These are phyloP conservation scores for Cucumis variabilis DNA, from an alignment of 331 rosid genomes.

Conservation along the genomic window DNA sequence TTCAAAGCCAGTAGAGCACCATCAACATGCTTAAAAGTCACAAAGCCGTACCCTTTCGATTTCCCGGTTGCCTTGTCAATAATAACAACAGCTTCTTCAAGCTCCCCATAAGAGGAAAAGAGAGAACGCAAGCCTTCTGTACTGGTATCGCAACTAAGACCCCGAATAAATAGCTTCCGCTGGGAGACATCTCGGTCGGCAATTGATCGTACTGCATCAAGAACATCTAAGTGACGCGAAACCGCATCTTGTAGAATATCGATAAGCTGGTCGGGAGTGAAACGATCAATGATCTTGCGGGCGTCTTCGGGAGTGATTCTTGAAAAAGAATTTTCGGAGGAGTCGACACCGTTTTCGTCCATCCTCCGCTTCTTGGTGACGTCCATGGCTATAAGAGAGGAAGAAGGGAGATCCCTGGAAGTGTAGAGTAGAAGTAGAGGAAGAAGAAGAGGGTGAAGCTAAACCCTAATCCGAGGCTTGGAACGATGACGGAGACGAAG, in stretches of 20 bases:
- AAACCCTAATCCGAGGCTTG: constrained; percentile 51
- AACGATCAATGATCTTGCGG: constrained; percentile 77
- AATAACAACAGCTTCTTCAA: constrained; percentile 90
- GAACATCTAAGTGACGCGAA: constrained; percentile 73
- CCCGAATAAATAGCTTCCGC: constrained; percentile 92
- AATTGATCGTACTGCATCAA: constrained; percentile 65
- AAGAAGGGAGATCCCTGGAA: not conserved
- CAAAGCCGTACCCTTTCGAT: constrained; percentile 89
- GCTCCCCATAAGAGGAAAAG: constrained; percentile 83
- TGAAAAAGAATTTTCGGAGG: constrained; percentile 29
- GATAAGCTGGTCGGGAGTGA: constrained; percentile 73
- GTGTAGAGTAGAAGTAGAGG: not conserved
- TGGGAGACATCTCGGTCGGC: constrained; percentile 75
- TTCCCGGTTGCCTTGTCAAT: constrained; percentile 85
- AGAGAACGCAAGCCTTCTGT: constrained; percentile 85
- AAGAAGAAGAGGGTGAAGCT: constrained; percentile 21
- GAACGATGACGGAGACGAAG: not conserved
- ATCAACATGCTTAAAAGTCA: constrained; percentile 84
- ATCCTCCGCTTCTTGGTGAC: constrained; percentile 83
- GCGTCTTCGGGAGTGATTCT: constrained; percentile 68
- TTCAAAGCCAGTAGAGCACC: constrained; percentile 85
- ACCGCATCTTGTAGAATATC: constrained; percentile 74
- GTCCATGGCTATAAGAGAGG: constrained; percentile 55
- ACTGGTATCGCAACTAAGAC: constrained; percentile 95
- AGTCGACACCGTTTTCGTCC: constrained; percentile 74